Evolutionary conservation across 139 green algal species (phyloP).

Genomic region (Chlorella sp.): DNA sequence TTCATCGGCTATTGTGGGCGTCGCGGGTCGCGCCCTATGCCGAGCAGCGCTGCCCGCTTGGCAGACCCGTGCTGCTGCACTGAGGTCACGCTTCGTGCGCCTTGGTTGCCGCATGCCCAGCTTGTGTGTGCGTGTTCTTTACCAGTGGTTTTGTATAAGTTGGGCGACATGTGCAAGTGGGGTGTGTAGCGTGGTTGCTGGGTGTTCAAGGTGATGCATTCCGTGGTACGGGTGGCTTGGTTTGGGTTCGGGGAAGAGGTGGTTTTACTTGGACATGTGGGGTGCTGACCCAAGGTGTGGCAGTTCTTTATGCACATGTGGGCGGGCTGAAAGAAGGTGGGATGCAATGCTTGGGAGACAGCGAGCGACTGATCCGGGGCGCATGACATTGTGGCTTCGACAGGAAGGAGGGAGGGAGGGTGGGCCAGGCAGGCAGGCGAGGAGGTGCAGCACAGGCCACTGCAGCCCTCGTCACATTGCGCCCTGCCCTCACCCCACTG

Average conservation of each 20-base stretch:
- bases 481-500: not conserved
- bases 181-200: not conserved
- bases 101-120: not conserved
- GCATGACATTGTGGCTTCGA: not conserved
- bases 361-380: too few relatives aligned
- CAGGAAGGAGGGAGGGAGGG: too few relatives aligned
- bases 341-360: too few relatives aligned
- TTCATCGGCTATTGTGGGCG: not conserved
- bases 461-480: too few relatives aligned
- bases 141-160: not conserved
- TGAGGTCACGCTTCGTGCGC: not conserved
- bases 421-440: too few relatives aligned
- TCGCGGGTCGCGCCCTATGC: not conserved
- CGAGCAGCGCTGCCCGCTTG: conserved; percentile 29
- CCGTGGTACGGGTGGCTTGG: too few relatives aligned
- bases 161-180: too few relatives aligned
- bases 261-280: too few relatives aligned
- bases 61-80: conserved; percentile 37
- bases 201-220: not conserved
- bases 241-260: too few relatives aligned
- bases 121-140: too few relatives aligned
- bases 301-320: not conserved
- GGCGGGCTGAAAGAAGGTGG: not conserved
- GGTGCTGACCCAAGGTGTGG: too few relatives aligned
- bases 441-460: too few relatives aligned